These are phyloP conservation scores for Phytophthora ramorum DNA, from an alignment of 352 stramenopile genomes.

Conservation along the genomic window DNA sequence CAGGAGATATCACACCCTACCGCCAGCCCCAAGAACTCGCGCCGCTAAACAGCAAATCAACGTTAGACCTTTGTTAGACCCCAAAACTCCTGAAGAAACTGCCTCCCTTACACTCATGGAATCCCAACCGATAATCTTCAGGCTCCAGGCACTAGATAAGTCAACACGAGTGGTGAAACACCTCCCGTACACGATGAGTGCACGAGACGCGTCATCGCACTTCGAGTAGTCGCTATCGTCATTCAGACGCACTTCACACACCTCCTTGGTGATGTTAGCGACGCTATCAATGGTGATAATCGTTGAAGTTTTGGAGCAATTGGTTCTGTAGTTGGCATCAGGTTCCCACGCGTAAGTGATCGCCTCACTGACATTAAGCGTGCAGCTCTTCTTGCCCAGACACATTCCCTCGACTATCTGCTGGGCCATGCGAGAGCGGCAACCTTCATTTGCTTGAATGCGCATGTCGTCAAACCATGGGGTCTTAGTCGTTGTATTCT, in stretches of 20 bases:
- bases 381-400: constrained; percentile 71
- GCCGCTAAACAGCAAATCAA: constrained; percentile 42
- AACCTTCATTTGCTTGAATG: constrained; percentile 51
- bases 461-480: constrained; percentile 65
- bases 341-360: constrained; percentile 67
- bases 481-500: constrained; percentile 34
- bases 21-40: constrained; percentile 71
- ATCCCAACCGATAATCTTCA: constrained; percentile 84
- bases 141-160: constrained; percentile 70
- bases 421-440: constrained; percentile 52
- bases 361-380: constrained; percentile 67
- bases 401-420: constrained; percentile 79
- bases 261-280: constrained; percentile 33
- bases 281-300: constrained; percentile 38
- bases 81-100: background rate
- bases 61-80: background rate
- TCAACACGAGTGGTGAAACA: constrained; percentile 86
- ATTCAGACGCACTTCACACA: constrained; percentile 51
- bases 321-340: constrained; percentile 45
- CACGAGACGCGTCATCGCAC: constrained; percentile 44
- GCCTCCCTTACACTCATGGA: constrained; percentile 62
- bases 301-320: constrained; percentile 35
- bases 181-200: constrained; percentile 72
- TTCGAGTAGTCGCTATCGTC: constrained; percentile 66
- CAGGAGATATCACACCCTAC: constrained; percentile 77